A percentile compares a stretch with the other conserved stretches of the same genome.
Evolutionary conservation across 306 rosid species (phyloP).

Genomic region (Senna tora): DNA sequence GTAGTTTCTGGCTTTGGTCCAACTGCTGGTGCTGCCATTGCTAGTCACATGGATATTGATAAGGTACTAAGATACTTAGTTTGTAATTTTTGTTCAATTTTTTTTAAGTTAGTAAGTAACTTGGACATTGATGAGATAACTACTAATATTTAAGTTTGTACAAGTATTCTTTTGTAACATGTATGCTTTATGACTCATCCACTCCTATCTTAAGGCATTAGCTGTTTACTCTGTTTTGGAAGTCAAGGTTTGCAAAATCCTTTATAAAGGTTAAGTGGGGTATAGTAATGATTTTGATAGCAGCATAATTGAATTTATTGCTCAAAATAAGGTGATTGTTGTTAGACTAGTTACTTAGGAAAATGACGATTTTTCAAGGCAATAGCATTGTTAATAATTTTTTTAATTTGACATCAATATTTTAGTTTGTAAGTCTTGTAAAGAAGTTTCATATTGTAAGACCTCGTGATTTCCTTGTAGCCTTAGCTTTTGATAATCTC

Average conservation of each 20-base stretch:
- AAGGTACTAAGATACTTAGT: slow-evolving; percentile 60
- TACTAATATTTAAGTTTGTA: background rate
- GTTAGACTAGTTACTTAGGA: slow-evolving; percentile 22
- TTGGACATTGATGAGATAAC: too few species aligned
- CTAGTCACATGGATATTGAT: slow-evolving; percentile 93
- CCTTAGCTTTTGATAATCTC: slow-evolving; percentile 27
- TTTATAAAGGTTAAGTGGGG: background rate
- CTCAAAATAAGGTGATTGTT: slow-evolving; percentile 1
- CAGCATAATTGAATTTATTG: slow-evolving; percentile 14
- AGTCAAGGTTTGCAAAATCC: slow-evolving; percentile 6
- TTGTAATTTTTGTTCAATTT: too few species aligned
- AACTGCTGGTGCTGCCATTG: slow-evolving; percentile 92
- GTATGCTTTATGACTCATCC: slow-evolving; percentile 1
- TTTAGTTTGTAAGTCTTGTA: slow-evolving; percentile 3
- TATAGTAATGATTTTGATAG: slow-evolving; percentile 18
- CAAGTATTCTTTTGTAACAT: background rate
- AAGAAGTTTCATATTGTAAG: slow-evolving; percentile 20
- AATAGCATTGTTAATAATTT: background rate
- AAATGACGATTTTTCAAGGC: background rate
- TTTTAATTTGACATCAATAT: background rate
- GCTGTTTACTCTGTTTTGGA: background rate
- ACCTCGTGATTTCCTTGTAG: background rate
- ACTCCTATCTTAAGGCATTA: background rate
- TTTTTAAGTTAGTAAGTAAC: background rate
- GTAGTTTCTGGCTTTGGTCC: slow-evolving; percentile 91